Percentiles rank a stretch among this genome's conserved stretches.
Conservation (phyloP, 805 yeast species). For the Kazachstania taianensis region DNA sequence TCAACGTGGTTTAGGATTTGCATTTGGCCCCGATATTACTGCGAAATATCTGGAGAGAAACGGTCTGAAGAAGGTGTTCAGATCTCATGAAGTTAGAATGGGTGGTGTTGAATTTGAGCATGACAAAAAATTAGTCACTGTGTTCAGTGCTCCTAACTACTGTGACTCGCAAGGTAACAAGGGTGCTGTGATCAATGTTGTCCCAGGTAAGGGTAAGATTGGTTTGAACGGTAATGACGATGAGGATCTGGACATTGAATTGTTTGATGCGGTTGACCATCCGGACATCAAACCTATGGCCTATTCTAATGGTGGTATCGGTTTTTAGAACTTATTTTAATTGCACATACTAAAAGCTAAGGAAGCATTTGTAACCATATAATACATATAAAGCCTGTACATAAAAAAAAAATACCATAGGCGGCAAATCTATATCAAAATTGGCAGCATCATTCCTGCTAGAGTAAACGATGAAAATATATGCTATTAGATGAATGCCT, state of each 20-base stretch:
- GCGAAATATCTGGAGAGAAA: constrained; percentile 63
- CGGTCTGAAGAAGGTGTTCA: constrained; percentile 63
- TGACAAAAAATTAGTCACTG: constrained; percentile 75
- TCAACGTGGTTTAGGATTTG: constrained; percentile 90
- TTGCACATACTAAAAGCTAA: too few species aligned
- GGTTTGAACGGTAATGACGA: constrained; percentile 37
- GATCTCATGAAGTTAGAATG: constrained; percentile 95
- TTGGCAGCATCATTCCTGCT: too few species aligned
- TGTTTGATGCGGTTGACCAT: constrained; percentile 77
- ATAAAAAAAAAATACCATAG: too few species aligned
- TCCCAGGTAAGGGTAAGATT: constrained; percentile 27
- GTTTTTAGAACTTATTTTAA: constrained; percentile 14
- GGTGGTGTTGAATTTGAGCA: constrained; percentile 86
- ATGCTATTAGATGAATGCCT: too few species aligned
- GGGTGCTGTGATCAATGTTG: constrained; percentile 80
- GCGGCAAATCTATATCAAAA: too few species aligned
- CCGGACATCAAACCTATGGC: constrained; percentile 95
- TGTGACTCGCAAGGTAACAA: constrained; percentile 86
- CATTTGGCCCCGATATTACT: constrained; percentile 95
- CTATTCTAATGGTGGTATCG: constrained; percentile 47
- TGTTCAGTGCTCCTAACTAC: constrained; percentile 97
- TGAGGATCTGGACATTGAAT: constrained; percentile 41
- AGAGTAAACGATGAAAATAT: too few species aligned
- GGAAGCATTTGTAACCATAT: not conserved
- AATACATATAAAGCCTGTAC: not conserved